These are phyloP conservation scores for Candida germanica DNA, from an alignment of 805 yeast genomes.

Conservation along the genomic window DNA sequence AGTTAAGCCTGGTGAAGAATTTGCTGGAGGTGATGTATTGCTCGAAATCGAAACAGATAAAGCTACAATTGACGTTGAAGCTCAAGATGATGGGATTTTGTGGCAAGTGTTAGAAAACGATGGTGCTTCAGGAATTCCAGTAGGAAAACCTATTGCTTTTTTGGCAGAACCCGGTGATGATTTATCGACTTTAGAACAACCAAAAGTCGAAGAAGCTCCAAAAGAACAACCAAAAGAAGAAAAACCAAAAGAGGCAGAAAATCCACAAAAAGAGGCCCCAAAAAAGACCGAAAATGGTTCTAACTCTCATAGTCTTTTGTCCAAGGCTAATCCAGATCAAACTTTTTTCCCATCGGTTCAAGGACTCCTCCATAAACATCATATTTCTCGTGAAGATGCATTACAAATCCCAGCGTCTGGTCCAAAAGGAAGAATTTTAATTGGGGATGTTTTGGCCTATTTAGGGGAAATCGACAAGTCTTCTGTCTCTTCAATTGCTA, in stretches of 20 bases:
- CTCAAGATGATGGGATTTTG: conserved; percentile 86
- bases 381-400: conserved; percentile 70
- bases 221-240: conserved; percentile 12
- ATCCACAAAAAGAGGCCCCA: conserved; percentile 4
- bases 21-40: conserved; percentile 77
- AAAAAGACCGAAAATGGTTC: conserved; percentile 4
- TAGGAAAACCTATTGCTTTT: conserved; percentile 87
- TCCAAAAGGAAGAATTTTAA: conserved; percentile 79
- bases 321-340: conserved; percentile 63
- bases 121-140: conserved; percentile 79
- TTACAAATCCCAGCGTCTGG: conserved; percentile 81
- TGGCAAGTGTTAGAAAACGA: conserved; percentile 69
- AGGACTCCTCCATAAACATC: conserved; percentile 55
- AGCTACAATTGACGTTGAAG: conserved; percentile 80
- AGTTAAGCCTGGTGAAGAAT: conserved; percentile 63
- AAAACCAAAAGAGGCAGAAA: conserved; percentile 13
- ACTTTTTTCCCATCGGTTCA: conserved; percentile 77
- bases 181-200: conserved; percentile 57
- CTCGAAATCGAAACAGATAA: conserved; percentile 85
- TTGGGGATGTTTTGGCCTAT: conserved; percentile 88
- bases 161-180: conserved; percentile 89
- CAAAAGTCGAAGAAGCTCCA: conserved; percentile 35
- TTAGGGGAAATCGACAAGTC: conserved; percentile 67
- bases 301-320: conserved; percentile 17
- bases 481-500: conserved; percentile 50